Percentiles rank a stretch among this genome's conserved stretches.
Evolutionary conservation across 257 asterid species (phyloP).

Genomic region (Solanum pennellii): DNA sequence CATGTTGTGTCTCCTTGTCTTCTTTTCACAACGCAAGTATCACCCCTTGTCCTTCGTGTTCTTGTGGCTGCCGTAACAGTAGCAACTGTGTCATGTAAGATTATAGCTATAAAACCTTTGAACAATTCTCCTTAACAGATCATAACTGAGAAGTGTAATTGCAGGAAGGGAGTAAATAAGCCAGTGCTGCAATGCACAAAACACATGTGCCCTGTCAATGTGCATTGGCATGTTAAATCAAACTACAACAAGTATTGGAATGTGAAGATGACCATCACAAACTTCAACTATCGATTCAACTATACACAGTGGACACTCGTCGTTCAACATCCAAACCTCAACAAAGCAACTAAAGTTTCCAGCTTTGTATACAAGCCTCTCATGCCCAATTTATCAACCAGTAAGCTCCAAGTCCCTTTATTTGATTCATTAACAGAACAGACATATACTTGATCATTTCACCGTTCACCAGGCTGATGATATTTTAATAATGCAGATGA

Average conservation of each 20-base stretch:
- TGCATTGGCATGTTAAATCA: constrained; percentile 72
- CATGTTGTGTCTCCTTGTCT: constrained; percentile 70
- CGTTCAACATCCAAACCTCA: constrained; percentile 69
- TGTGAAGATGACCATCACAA: constrained; percentile 52
- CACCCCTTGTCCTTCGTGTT: constrained; percentile 59
- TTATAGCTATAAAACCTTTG: not conserved
- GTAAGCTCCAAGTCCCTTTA: constrained; percentile 13
- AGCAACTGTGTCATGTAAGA: constrained; percentile 47
- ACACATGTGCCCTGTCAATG: constrained; percentile 70
- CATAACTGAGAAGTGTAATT: not conserved
- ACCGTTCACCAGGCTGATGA: not conserved
- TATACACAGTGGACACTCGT: constrained; percentile 74
- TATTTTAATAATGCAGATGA: constrained; percentile 31
- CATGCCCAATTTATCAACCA: constrained; percentile 45
- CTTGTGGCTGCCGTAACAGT: constrained; percentile 57
- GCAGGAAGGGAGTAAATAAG: constrained; percentile 17
- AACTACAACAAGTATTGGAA: constrained; percentile 54
- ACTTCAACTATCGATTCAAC: constrained; percentile 53
- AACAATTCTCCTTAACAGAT: not conserved
- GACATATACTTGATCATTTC: not conserved
- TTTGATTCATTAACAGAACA: not conserved
- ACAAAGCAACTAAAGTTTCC: constrained; percentile 58
- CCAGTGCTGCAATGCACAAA: constrained; percentile 51
- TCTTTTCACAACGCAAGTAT: constrained; percentile 55
- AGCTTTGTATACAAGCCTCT: constrained; percentile 62